phyloP scores from a whole-genome alignment of 2,329 filamentous ascomycete genomes.

The Arthrobotrys sinensis region DNA sequence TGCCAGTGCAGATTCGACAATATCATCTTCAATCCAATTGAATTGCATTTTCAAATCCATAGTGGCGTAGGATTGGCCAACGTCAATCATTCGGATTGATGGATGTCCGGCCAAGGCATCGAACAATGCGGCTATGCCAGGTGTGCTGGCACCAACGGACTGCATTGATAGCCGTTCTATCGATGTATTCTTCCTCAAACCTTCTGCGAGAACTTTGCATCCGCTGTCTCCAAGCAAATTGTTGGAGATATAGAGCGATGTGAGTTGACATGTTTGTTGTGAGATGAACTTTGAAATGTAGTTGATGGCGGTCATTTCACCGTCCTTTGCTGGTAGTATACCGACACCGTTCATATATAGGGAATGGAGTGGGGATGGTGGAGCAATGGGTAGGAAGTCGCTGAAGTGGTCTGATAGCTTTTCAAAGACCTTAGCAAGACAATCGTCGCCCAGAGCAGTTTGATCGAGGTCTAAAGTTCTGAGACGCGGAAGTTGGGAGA shows the following conservation, averaged over 20 bases:
- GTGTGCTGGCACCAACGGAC: constrained; percentile 66
- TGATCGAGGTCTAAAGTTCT: constrained; percentile 73
- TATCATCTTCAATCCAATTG: constrained; percentile 70
- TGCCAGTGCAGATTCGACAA: constrained; percentile 66
- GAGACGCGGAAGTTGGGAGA: constrained; percentile 69
- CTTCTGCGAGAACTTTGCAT: constrained; percentile 45
- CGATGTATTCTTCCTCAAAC: constrained; percentile 63
- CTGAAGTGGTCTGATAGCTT: constrained; percentile 66
- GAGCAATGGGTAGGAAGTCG: constrained; percentile 65
- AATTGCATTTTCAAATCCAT: constrained; percentile 69
- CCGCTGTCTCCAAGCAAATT: constrained; percentile 56
- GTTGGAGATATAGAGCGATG: constrained; percentile 52
- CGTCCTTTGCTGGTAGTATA: constrained; percentile 48
- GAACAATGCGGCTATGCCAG: constrained; percentile 66
- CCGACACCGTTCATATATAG: constrained; percentile 56
- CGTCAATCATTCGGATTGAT: constrained; percentile 67
- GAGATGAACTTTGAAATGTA: constrained; percentile 55
- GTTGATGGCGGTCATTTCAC: constrained; percentile 50
- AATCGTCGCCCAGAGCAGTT: constrained; percentile 71
- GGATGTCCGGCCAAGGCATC: constrained; percentile 66
- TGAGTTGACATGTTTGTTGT: constrained; percentile 59
- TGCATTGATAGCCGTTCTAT: constrained; percentile 69
- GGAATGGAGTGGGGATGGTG: constrained; percentile 49
- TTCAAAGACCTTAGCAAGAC: constrained; percentile 69
- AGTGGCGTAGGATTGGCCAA: constrained; percentile 71